Evolutionary conservation across 2,329 filamentous ascomycete species (phyloP).

Genomic region (Leptographium wingfieldii): DNA sequence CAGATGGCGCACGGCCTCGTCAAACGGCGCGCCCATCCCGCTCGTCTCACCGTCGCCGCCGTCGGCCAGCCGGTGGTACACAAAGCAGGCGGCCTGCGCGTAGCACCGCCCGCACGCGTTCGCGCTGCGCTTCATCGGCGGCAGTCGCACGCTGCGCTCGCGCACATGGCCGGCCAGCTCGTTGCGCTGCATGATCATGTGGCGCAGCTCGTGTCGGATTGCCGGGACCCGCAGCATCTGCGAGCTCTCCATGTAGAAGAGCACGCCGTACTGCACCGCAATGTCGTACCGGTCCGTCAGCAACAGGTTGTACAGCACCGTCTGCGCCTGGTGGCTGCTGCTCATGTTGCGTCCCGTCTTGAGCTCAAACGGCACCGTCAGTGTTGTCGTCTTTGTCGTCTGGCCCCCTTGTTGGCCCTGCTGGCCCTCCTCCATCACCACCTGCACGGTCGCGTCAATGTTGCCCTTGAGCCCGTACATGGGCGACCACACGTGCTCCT

Average conservation of each 20-base stretch:
- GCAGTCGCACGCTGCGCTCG: constrained; percentile 65
- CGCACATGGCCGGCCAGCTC: constrained; percentile 75
- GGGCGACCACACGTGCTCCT: constrained; percentile 97
- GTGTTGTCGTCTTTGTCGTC: constrained; percentile 7
- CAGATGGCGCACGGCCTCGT: constrained; percentile 68
- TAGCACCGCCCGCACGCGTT: constrained; percentile 81
- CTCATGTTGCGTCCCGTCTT: constrained; percentile 85
- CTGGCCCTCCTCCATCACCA: constrained; percentile 52
- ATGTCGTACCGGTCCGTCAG: constrained; percentile 92
- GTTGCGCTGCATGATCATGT: constrained; percentile 96
- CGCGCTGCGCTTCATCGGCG: constrained; percentile 72
- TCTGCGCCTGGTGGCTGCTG: constrained; percentile 80
- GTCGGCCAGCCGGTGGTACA: constrained; percentile 85
- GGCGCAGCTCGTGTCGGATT: constrained; percentile 74
- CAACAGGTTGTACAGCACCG: constrained; percentile 82
- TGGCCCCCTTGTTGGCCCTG: constrained; percentile 21
- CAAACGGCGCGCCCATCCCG: constrained; percentile 69
- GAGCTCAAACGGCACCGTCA: constrained; percentile 88
- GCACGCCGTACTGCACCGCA: constrained; percentile 74
- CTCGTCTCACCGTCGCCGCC: constrained; percentile 70
- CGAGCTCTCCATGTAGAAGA: constrained; percentile 92
- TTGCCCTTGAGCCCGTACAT: constrained; percentile 97
- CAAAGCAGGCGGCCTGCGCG: constrained; percentile 79
- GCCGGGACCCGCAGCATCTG: constrained; percentile 76
- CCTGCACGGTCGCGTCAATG: constrained; percentile 91